These are phyloP conservation scores for Cenococcum geophilum DNA, from an alignment of 495 filamentous ascomycete genomes.

Conservation along the genomic window DNA sequence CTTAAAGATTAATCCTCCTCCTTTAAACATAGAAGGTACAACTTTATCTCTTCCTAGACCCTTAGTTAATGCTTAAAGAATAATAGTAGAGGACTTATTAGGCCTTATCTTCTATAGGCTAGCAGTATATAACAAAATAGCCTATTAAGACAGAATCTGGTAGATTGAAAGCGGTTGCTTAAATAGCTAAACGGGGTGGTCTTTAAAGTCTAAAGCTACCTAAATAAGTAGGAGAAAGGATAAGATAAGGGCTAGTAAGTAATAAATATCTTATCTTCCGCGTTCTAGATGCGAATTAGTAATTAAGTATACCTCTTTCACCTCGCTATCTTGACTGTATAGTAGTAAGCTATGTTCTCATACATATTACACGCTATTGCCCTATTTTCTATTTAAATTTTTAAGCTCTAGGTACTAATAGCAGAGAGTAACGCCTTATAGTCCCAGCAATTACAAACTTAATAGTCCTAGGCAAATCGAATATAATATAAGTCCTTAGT, in stretches of 20 bases:
- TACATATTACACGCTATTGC: neutral
- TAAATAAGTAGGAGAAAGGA: neutral
- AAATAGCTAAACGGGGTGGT: neutral
- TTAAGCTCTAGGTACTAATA: neutral
- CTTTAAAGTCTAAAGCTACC: neutral
- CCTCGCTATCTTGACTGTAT: neutral
- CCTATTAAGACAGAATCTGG: neutral
- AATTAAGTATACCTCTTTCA: neutral
- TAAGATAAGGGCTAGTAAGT: neutral
- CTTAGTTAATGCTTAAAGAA: neutral
- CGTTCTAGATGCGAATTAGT: neutral
- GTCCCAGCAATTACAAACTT: slow-evolving; percentile 4
- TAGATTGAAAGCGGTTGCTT: neutral
- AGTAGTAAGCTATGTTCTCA: neutral
- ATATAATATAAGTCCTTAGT: neutral
- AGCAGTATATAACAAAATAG: neutral
- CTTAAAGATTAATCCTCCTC: neutral
- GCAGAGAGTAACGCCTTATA: neutral
- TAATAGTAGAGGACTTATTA: neutral
- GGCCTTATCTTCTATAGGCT: neutral
- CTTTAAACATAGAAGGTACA: neutral
- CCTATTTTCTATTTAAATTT: neutral
- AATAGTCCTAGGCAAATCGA: slow-evolving; percentile 2
- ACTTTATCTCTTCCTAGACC: neutral
- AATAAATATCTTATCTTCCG: neutral